A percentile compares a stretch with the other conserved stretches of the same genome.
Evolutionary conservation across 768 basidiomycete genomes (phyloP).

Genomic region (Leccinum sublutescens): DNA sequence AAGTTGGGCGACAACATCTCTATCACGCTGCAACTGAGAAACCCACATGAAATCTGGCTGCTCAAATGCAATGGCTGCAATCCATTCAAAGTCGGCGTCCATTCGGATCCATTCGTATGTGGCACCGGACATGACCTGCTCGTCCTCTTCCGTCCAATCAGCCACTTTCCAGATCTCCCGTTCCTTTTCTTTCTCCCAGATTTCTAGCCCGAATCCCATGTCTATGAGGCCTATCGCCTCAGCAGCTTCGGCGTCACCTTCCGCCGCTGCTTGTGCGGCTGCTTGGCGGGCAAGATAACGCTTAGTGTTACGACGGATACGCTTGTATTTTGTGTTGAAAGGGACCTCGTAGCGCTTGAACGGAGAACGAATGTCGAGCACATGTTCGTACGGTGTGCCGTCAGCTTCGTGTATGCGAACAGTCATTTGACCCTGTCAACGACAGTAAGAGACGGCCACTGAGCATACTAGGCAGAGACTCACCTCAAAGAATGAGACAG

Average conservation of each 20-base stretch:
- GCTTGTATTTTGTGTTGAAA: constrained; percentile 98
- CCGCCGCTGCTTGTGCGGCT: constrained; percentile 89
- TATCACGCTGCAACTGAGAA: constrained; percentile 89
- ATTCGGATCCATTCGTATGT: constrained; percentile 99
- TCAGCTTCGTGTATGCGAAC: constrained; percentile 99
- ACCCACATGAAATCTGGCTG: constrained; percentile 99
- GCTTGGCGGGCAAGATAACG: constrained; percentile 93
- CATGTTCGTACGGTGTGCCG: constrained; percentile 98
- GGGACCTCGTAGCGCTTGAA: constrained; percentile 98
- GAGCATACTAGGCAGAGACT: constrained; percentile 13
- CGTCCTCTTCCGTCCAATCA: constrained; percentile 98
- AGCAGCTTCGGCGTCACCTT: constrained; percentile 87
- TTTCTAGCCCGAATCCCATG: constrained; percentile 88
- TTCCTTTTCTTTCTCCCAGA: constrained; percentile 95
- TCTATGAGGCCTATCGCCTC: constrained; percentile 94
- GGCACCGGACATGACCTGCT: constrained; percentile 88
- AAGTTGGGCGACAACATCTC: constrained; percentile 95
- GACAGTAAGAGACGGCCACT: constrained; percentile 8
- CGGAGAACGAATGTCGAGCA: constrained; percentile 81
- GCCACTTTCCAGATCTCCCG: constrained; percentile 95
- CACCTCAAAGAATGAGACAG: constrained; percentile 89
- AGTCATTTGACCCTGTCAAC: constrained; percentile 86
- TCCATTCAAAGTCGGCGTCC: constrained; percentile 99
- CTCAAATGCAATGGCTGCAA: constrained; percentile 86
- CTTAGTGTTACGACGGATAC: constrained; percentile 92